phyloP scores from a whole-genome alignment of 2,329 filamentous ascomycete genomes.

The Chrysosphaeria jannelii region DNA sequence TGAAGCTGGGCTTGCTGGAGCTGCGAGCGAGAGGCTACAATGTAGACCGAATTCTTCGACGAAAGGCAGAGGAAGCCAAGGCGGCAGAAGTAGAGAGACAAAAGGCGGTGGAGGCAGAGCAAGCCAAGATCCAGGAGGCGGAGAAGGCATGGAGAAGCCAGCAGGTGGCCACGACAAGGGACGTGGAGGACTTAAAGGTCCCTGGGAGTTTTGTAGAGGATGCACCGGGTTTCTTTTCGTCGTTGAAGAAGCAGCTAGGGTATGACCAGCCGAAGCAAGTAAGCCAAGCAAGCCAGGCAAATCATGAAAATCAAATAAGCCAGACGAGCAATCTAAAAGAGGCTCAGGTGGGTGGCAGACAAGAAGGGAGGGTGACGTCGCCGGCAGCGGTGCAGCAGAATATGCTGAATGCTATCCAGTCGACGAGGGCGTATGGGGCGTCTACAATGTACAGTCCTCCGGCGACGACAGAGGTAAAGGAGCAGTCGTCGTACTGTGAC shows the following conservation, averaged over 20 bases:
- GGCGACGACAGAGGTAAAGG: constrained; percentile 40
- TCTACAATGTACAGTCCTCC: constrained; percentile 43
- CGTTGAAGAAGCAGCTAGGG: background rate
- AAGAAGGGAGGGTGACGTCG: background rate
- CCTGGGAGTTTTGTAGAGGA: constrained; percentile 41
- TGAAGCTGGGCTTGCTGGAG: constrained; percentile 58
- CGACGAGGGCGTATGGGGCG: constrained; percentile 49
- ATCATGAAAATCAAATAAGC: background rate
- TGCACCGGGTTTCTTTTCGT: constrained; percentile 14
- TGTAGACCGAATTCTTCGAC: constrained; percentile 72
- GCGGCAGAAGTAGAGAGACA: constrained; percentile 62
- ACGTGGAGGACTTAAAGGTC: too few species aligned
- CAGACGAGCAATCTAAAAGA: too few species aligned
- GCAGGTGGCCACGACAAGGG: too few species aligned
- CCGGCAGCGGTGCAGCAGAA: constrained; percentile 28
- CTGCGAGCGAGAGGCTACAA: constrained; percentile 79
- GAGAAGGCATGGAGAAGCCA: constrained; percentile 10
- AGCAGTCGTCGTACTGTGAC: constrained; percentile 71
- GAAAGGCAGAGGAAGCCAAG: constrained; percentile 62
- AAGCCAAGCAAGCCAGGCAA: constrained; percentile 2
- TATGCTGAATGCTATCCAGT: constrained; percentile 46
- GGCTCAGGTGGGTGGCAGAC: background rate
- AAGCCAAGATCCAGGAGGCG: constrained; percentile 28
- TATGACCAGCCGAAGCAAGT: background rate
- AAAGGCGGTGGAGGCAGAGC: constrained; percentile 43